These are phyloP conservation scores for Suhomyces atakaporum DNA, from an alignment of 1,139 yeast genomes.

Conservation along the genomic window DNA sequence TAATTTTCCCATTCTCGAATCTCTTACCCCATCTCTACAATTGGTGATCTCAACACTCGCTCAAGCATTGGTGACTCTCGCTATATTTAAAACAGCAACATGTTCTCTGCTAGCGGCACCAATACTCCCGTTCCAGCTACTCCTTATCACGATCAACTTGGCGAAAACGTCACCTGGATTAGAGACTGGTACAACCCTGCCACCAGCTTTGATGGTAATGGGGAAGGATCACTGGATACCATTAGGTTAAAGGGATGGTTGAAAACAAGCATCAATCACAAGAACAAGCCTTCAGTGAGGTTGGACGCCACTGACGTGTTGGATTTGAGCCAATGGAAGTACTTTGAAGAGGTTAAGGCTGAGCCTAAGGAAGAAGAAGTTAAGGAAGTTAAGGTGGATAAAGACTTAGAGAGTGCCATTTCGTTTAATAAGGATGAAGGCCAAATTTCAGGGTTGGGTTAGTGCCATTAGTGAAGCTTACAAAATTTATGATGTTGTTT, in stretches of 20 bases:
- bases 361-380: conserved; percentile 4
- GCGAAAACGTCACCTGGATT: conserved; percentile 42
- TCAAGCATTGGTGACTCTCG: not conserved
- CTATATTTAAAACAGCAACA: not conserved
- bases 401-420: conserved; percentile 24
- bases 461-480: too few species aligned
- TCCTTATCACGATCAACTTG: conserved; percentile 24
- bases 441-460: conserved; percentile 19
- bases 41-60: not conserved
- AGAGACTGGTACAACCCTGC: conserved; percentile 44
- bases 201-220: conserved; percentile 18
- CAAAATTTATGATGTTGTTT: too few species aligned
- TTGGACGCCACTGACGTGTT: conserved; percentile 29
- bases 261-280: conserved; percentile 27
- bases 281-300: conserved; percentile 16
- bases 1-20: too few species aligned
- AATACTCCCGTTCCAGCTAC: conserved; percentile 17
- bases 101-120: conserved; percentile 17
- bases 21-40: too few species aligned
- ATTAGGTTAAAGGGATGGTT: conserved; percentile 43
- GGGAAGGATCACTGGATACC: conserved; percentile 20
- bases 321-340: conserved; percentile 34
- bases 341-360: conserved; percentile 21
- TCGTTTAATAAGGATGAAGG: conserved; percentile 25
- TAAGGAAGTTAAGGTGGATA: conserved; percentile 11